Conservation (phyloP, 2,329 filamentous ascomycete genomes). For the Pseudogymnoascus sp. region DNA sequence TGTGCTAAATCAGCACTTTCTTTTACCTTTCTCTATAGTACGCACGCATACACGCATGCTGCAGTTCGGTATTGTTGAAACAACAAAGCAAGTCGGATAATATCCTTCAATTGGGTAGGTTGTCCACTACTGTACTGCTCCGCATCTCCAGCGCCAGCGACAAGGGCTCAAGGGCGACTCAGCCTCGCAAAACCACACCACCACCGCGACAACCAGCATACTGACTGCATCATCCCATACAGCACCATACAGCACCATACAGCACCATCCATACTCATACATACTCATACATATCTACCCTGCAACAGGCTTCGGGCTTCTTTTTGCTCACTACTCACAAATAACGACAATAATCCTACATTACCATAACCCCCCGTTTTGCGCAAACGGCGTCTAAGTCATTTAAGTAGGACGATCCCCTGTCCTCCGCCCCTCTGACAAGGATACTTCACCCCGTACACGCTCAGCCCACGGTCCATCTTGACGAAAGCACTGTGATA, state of each 20-base stretch:
- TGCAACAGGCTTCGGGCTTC: not conserved
- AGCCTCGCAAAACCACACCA: not conserved
- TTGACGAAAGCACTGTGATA: not conserved
- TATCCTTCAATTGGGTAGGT: not conserved
- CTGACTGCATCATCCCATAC: not conserved
- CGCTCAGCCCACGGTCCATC: not conserved
- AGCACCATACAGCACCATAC: not conserved
- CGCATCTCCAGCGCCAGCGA: not conserved
- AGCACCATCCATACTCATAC: not conserved
- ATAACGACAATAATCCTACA: not conserved
- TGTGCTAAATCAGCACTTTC: not conserved
- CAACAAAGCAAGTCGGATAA: not conserved
- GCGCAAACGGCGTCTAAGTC: constrained; percentile 1
- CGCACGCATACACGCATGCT: not conserved
- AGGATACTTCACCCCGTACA: not conserved
- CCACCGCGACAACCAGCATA: not conserved
- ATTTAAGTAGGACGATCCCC: constrained; percentile 4
- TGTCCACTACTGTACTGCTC: not conserved
- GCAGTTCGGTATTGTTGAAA: not conserved
- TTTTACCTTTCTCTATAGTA: not conserved
- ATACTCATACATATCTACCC: not conserved
- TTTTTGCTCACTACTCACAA: not conserved
- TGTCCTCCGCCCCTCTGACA: not conserved
- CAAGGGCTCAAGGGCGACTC: not conserved
- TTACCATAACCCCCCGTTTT: not conserved